Base-by-base conservation (phyloP, 345 rosid genomes). In the Litchi chinensis region DNA sequence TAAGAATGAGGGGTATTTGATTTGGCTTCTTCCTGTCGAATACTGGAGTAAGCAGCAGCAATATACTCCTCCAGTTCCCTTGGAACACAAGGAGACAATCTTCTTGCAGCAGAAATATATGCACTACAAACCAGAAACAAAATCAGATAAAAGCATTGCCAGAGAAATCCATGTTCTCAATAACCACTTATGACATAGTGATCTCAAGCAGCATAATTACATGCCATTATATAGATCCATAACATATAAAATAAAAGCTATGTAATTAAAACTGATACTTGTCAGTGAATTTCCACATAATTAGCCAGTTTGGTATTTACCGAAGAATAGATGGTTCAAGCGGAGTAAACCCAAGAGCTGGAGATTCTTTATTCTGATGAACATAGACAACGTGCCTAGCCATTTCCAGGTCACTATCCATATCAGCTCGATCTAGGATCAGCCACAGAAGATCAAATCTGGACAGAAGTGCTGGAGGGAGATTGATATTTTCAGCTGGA, bases 11-110 rank as follows among this genome's bases (percentile, higher is more conserved):
- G 98, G 63, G 93, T 83, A 73, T 87, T 93, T 64, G 98, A 88
- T 85, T 86, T 90, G 19, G 98, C 97, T 87, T 96, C 99, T 86
- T 96, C 99, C 85, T 94, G 99, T 28, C 98, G 91, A 83, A 96
- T 93, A 82, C 89, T 87, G 70, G 94, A 94, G 83, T 96, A 96
- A 63, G 98, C 97, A 66, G 93, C 90, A 78, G 98, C 97, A 79
- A 93, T 87, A 68, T 94, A 96, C 83, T 96, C 99, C 84, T 94
- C 99, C 41, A 96, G 78, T 82, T 96, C 98, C 80, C 81, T 87
- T 71, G 98, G 99, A 43, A 96, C 86, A 72, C 79, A 87, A 74
- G 99, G 99, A 41, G 95, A 90, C 70, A 90, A 63, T 90, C 90
- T 88, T 88, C 98, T 89, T 22, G 99, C 98, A 71, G 99, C 93